Base-by-base conservation (phyloP, 1,139 yeast species). In the Diutina rugosa region DNA sequence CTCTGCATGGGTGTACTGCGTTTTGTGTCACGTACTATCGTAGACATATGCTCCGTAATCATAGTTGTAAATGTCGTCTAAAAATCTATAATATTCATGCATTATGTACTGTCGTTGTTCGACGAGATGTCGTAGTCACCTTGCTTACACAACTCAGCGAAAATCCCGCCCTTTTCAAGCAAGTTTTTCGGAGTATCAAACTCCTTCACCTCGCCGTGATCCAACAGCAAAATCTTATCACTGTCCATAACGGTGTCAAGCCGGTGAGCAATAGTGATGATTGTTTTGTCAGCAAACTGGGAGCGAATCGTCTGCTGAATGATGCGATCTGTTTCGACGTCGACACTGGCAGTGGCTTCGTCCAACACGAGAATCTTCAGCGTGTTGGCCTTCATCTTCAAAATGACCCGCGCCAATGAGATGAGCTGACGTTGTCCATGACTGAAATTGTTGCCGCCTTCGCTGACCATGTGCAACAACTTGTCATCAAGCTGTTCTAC, bases 261-360 rank as follows among this genome's bases (percentile, higher is more conserved):
- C 58, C 96, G 76, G 64, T 88, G 96, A 0, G 96, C 96, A 63
- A 88, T 87, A 0, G 95, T 87, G 55, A 88, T 69, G 58, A 87
- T 86, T 0, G 95, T 87, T 63, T 85, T 78, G 59, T 83, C 77
- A 54, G 70, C 72, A 66, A 87, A 87, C 63, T 82, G 83, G 1
- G 69, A 65, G 57, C 91, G 74, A 51, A 88, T 87, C 0, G 95
- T 86, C 60, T 82, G 81, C 69, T 87, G 95, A 56, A 87, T 81
- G 56, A 86, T 77, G 60, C 78, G 78, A 63, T 87, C 95, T 0
- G 95, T 87, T 64, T 85, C 86, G 18, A 85, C 82, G 66, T 88
- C 96, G 32, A 88, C 91, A 2, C 93, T 86, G 0, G 95, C 91
- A 0, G 95, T 88, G 1, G 95, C 95, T 68, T 88, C 96, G 65